These are phyloP conservation scores for Fistulina hepatica DNA, from an alignment of 1,284 basidiomycete species.

Conservation along the genomic window DNA sequence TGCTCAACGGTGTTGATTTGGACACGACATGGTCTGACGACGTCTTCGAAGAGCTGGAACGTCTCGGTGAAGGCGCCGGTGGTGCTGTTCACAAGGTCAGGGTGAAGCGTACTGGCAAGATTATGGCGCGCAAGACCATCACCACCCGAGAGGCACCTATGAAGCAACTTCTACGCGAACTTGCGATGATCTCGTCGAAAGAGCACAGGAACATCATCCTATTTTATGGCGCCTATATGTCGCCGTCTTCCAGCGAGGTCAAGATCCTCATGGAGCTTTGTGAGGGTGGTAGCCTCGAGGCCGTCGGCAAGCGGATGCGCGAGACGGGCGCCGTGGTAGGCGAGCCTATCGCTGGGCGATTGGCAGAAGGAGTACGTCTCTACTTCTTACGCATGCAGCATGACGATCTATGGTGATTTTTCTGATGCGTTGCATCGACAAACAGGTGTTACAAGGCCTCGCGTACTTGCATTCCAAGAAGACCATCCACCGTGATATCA, in stretches of 20 bases:
- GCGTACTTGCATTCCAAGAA: slow-evolving; percentile 84
- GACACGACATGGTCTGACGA: slow-evolving; percentile 49
- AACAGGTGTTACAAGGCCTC: slow-evolving; percentile 79
- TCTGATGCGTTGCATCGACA: slow-evolving; percentile 1
- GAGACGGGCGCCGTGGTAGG: slow-evolving; percentile 73
- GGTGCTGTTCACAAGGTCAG: slow-evolving; percentile 90
- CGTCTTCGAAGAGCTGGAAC: slow-evolving; percentile 58
- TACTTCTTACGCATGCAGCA: background rate
- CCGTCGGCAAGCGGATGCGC: slow-evolving; percentile 78
- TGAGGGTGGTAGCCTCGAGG: slow-evolving; percentile 84
- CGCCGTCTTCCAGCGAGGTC: slow-evolving; percentile 85
- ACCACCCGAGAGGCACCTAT: slow-evolving; percentile 89
- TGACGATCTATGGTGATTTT: slow-evolving; percentile 4
- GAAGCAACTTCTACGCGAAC: slow-evolving; percentile 87
- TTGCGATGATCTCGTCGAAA: slow-evolving; percentile 81
- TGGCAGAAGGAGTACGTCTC: slow-evolving; percentile 75
- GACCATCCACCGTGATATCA: slow-evolving; percentile 97
- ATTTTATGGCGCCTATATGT: slow-evolving; percentile 94
- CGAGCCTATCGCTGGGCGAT: slow-evolving; percentile 85
- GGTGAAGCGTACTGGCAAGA: slow-evolving; percentile 62
- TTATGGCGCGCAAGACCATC: slow-evolving; percentile 96
- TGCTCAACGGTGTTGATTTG: slow-evolving; percentile 11
- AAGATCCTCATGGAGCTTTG: slow-evolving; percentile 94
- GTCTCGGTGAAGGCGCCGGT: slow-evolving; percentile 91
- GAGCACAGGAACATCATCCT: slow-evolving; percentile 83